Conservation (phyloP, 169 alveolate species). For the Plasmodium coatneyi region DNA sequence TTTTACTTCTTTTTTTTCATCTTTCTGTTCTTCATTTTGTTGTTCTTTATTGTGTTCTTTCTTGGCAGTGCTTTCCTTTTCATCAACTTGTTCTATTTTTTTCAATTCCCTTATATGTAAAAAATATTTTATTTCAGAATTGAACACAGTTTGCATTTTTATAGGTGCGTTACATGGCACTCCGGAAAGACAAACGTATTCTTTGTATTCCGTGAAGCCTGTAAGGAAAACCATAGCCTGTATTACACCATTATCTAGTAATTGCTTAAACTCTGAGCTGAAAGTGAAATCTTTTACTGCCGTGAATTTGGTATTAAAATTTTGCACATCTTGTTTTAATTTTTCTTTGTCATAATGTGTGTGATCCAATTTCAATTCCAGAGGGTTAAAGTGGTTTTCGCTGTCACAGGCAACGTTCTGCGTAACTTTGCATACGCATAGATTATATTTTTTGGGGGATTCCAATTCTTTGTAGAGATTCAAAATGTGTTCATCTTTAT, state of each 20-base stretch:
- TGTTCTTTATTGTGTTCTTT: too few species aligned
- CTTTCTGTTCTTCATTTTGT: too few species aligned
- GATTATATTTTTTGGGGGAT: constrained; percentile 52
- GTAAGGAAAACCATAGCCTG: constrained; percentile 52
- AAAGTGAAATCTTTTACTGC: constrained; percentile 25
- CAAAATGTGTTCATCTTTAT: constrained; percentile 8
- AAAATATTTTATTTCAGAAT: background rate
- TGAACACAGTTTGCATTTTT: constrained; percentile 12
- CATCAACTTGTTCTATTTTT: background rate
- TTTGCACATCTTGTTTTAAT: background rate
- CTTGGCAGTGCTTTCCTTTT: background rate
- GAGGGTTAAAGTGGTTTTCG: background rate
- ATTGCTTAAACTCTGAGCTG: constrained; percentile 4
- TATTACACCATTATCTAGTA: constrained; percentile 6
- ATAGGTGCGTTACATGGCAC: constrained; percentile 12
- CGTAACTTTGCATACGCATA: constrained; percentile 30
- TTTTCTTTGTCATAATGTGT: background rate
- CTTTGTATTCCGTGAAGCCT: constrained; percentile 42
- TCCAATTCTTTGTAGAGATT: constrained; percentile 22
- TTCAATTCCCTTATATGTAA: background rate
- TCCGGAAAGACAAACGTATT: constrained; percentile 54
- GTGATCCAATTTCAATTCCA: background rate
- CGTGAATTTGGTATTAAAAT: background rate
- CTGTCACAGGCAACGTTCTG: constrained; percentile 31
- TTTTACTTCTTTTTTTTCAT: too few species aligned